These are phyloP conservation scores for Limnanthes douglasii DNA, from an alignment of 345 rosid genomes.

Conservation along the genomic window DNA sequence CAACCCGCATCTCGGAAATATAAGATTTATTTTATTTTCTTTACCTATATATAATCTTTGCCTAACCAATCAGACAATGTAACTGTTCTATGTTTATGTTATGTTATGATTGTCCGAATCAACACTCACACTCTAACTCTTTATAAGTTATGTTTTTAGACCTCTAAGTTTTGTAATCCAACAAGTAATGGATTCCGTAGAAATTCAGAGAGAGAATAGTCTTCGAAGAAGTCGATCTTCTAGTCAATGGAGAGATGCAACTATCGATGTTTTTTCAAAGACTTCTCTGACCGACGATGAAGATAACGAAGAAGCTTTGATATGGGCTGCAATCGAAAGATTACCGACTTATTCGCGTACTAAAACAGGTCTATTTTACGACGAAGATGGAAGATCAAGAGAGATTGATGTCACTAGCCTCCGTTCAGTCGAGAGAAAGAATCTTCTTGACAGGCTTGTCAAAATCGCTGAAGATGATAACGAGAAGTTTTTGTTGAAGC, in stretches of 20 bases:
- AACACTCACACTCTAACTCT: too few species aligned
- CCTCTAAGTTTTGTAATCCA: too few species aligned
- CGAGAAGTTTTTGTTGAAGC: conserved; percentile 18
- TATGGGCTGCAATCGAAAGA: conserved; percentile 40
- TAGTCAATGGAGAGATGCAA: conserved; percentile 18
- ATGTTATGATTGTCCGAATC: too few species aligned
- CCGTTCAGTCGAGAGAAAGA: conserved; percentile 12
- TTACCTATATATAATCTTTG: too few species aligned
- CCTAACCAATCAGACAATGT: too few species aligned
- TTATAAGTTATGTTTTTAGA: too few species aligned
- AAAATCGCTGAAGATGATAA: conserved; percentile 18
- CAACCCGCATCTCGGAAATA: too few species aligned
- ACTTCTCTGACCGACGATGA: conserved; percentile 29
- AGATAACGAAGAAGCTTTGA: conserved; percentile 38
- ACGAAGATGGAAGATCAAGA: conserved; percentile 5
- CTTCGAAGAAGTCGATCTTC: conserved; percentile 18
- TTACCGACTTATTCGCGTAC: conserved; percentile 29
- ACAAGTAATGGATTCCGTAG: too few species aligned
- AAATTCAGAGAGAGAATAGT: too few species aligned
- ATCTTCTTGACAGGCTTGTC: conserved; percentile 18
- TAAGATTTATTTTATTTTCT: too few species aligned
- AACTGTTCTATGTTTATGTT: too few species aligned
- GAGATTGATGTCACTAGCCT: conserved; percentile 11
- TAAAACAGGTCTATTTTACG: conserved; percentile 23
- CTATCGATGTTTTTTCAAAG: conserved; percentile 17